These are phyloP conservation scores for Aspergillus nanangensis DNA, from an alignment of 495 filamentous ascomycete species.

Conservation along the genomic window DNA sequence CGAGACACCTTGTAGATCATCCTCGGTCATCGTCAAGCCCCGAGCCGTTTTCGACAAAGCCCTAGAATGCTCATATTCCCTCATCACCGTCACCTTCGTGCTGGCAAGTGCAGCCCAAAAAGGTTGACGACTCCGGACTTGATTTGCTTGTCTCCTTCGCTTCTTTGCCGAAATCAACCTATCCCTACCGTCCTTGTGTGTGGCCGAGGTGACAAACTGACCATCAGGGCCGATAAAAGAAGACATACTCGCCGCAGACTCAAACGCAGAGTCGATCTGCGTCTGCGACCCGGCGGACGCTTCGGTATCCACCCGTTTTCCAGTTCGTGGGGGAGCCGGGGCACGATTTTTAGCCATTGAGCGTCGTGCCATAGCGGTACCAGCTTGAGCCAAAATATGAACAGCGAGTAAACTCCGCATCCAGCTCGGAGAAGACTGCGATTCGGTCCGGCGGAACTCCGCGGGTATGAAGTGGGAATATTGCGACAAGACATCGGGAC, in stretches of 20 bases:
- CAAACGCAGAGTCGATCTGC: conserved; percentile 40
- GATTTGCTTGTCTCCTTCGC: conserved; percentile 81
- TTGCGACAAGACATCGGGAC: conserved; percentile 40
- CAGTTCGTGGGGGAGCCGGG: conserved; percentile 33
- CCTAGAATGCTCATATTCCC: conserved; percentile 86
- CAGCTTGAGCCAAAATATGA: conserved; percentile 83
- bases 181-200: conserved; percentile 48
- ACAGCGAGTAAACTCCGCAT: conserved; percentile 65
- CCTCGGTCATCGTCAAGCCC: conserved; percentile 66
- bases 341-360: conserved; percentile 48
- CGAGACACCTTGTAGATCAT: conserved; percentile 75
- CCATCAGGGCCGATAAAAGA: conserved; percentile 48
- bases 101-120: conserved; percentile 93
- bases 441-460: conserved; percentile 38
- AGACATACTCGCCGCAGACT: conserved; percentile 42
- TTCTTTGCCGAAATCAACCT: conserved; percentile 66
- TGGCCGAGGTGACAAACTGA: conserved; percentile 42
- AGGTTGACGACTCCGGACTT: conserved; percentile 84
- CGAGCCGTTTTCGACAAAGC: conserved; percentile 68
- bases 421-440: conserved; percentile 52
- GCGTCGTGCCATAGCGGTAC: conserved; percentile 49
- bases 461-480: conserved; percentile 39
- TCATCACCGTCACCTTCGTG: conserved; percentile 89
- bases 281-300: conserved; percentile 47
- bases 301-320: conserved; percentile 54